phyloP scores from a whole-genome alignment of 2,329 filamentous ascomycete genomes.

The Coleophoma eucalyptorum region DNA sequence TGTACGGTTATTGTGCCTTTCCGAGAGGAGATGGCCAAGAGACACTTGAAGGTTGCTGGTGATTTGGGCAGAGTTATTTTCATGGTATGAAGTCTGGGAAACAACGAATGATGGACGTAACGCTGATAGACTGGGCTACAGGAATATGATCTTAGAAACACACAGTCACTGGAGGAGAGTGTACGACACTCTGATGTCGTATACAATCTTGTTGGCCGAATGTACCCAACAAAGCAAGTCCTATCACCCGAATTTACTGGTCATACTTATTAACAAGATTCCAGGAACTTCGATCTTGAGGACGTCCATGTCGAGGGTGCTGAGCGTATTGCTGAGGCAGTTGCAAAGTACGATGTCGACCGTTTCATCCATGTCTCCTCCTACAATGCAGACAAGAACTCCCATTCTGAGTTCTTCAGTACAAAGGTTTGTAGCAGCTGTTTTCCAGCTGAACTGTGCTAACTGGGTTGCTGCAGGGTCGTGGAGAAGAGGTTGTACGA shows the following conservation, averaged over 20 bases:
- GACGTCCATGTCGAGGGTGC: conserved; percentile 93
- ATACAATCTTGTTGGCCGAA: conserved; percentile 90
- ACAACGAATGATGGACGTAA: neutral
- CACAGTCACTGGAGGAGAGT: conserved; percentile 90
- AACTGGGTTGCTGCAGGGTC: conserved; percentile 45
- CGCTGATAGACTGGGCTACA: conserved; percentile 28
- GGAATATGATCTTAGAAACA: conserved; percentile 96
- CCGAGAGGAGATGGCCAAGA: conserved; percentile 96
- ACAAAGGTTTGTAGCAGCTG: conserved; percentile 63
- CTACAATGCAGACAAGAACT: conserved; percentile 80
- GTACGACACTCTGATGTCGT: conserved; percentile 97
- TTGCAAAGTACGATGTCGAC: conserved; percentile 97
- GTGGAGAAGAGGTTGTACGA: conserved; percentile 78
- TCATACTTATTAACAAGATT: conserved; percentile 25
- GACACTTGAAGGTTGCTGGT: conserved; percentile 93
- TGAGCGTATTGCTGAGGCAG: conserved; percentile 87
- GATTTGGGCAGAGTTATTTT: conserved; percentile 89
- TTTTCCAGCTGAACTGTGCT: neutral
- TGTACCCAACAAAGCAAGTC: conserved; percentile 89
- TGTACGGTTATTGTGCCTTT: conserved; percentile 91
- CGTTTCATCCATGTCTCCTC: conserved; percentile 96
- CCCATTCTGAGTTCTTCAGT: conserved; percentile 81
- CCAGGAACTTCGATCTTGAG: conserved; percentile 85
- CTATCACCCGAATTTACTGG: neutral
- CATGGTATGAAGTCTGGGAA: conserved; percentile 47